Evolutionary conservation across 495 filamentous ascomycete genomes (phyloP).

Genomic region (Aspergillus cavernicola): DNA sequence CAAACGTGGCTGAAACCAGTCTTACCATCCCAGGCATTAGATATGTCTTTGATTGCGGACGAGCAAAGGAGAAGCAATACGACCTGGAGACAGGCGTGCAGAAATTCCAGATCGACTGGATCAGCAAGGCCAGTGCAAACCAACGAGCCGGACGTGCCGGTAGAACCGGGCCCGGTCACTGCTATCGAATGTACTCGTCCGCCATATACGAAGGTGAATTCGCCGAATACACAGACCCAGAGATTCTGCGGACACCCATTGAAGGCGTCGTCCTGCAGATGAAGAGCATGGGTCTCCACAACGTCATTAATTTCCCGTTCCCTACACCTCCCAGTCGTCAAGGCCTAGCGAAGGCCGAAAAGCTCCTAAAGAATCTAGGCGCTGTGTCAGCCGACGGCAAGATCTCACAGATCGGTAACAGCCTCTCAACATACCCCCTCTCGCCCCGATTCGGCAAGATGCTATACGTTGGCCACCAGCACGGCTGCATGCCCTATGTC

Average conservation of each 20-base stretch:
- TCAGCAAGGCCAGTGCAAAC: constrained; percentile 92
- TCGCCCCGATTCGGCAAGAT: constrained; percentile 90
- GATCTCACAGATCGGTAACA: constrained; percentile 69
- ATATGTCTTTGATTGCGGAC: constrained; percentile 93
- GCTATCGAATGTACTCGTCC: constrained; percentile 89
- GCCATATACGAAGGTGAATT: constrained; percentile 94
- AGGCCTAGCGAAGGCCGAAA: constrained; percentile 81
- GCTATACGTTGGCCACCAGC: constrained; percentile 78
- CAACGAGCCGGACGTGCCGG: constrained; percentile 94
- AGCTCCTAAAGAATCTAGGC: constrained; percentile 70
- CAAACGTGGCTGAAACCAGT: constrained; percentile 96
- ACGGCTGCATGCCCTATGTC: constrained; percentile 79
- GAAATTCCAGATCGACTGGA: constrained; percentile 92
- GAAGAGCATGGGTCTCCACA: constrained; percentile 89
- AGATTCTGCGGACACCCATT: constrained; percentile 88
- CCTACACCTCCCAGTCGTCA: constrained; percentile 83
- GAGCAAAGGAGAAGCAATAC: constrained; percentile 87
- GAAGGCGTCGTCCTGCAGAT: constrained; percentile 91
- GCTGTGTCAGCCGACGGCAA: constrained; percentile 65
- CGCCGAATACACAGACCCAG: constrained; percentile 76
- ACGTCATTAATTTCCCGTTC: constrained; percentile 95
- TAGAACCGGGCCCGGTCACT: constrained; percentile 92
- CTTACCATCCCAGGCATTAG: constrained; percentile 93
- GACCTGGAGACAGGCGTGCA: constrained; percentile 84
- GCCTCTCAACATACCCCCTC: constrained; percentile 84